phyloP scores from a whole-genome alignment of 306 rosid species.

The Glycine tomentella region DNA sequence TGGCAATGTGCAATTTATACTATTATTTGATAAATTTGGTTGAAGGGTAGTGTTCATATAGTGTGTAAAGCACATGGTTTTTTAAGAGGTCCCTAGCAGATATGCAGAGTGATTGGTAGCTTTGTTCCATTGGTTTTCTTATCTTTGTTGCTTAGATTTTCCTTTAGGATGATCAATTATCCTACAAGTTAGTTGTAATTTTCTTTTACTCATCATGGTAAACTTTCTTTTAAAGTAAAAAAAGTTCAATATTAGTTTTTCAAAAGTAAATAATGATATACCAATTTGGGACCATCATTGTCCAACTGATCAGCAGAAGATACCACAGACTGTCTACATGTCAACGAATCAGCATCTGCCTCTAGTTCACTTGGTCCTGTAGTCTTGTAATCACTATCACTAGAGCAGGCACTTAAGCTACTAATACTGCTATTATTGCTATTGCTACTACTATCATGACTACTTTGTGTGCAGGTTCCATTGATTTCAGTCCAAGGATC shows the following conservation, averaged over 20 bases:
- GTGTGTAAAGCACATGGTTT: constrained; percentile 12
- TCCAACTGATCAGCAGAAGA: constrained; percentile 72
- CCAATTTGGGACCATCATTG: constrained; percentile 79
- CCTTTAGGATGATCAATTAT: constrained; percentile 28
- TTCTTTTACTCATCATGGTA: background rate
- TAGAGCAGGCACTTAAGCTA: constrained; percentile 90
- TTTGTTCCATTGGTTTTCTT: constrained; percentile 10
- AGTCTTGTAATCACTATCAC: constrained; percentile 82
- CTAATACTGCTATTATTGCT: constrained; percentile 96
- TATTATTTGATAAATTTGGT: constrained; percentile 22
- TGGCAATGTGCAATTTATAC: constrained; percentile 24
- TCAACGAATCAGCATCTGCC: constrained; percentile 98
- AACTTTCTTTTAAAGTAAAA: background rate
- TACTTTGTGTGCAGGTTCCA: constrained; percentile 65
- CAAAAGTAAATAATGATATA: constrained; percentile 52
- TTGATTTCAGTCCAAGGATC: constrained; percentile 72
- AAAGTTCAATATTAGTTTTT: constrained; percentile 8
- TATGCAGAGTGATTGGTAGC: constrained; percentile 24
- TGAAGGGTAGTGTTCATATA: background rate
- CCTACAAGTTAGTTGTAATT: constrained; percentile 26
- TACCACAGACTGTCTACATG: constrained; percentile 83
- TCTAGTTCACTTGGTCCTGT: constrained; percentile 87
- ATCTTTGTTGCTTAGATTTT: constrained; percentile 9
- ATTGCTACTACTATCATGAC: constrained; percentile 93
- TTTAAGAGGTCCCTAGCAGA: constrained; percentile 19